These are phyloP conservation scores for Lactifluus echinatus DNA, from an alignment of 768 basidiomycete genomes.

Conservation along the genomic window DNA sequence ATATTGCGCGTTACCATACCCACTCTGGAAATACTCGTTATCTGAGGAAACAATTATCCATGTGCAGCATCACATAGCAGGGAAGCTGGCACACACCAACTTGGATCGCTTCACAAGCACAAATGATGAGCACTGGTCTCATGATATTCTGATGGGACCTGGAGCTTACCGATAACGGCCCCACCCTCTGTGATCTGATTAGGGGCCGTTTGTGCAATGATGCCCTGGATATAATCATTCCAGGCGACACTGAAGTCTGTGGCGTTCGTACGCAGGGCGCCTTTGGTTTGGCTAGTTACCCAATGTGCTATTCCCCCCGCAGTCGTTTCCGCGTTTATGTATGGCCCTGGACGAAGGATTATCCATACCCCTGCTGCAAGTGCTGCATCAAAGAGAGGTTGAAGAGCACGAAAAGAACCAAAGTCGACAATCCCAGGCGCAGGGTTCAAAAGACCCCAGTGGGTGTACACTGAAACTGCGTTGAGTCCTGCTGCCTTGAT, in stretches of 20 bases:
- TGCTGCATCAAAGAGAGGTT: conserved; percentile 68
- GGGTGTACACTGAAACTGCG: conserved; percentile 66
- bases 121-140: not conserved
- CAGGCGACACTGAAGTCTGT: conserved; percentile 64
- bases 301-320: conserved; percentile 68
- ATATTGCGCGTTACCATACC: conserved; percentile 39
- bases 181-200: conserved; percentile 68
- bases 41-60: conserved; percentile 34
- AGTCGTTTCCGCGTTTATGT: conserved; percentile 77
- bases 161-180: conserved; percentile 56
- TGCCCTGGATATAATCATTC: conserved; percentile 59
- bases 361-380: conserved; percentile 69
- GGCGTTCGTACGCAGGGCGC: conserved; percentile 63
- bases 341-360: conserved; percentile 64
- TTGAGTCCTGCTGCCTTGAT: conserved; percentile 76
- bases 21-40: conserved; percentile 62
- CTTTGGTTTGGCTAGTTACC: conserved; percentile 60
- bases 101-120: conserved; percentile 38
- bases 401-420: conserved; percentile 55
- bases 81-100: conserved; percentile 33
- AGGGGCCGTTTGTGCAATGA: conserved; percentile 49
- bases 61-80: not conserved
- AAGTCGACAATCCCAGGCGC: conserved; percentile 69
- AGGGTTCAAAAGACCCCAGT: conserved; percentile 74
- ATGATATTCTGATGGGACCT: not conserved